phyloP scores from a whole-genome alignment of 208 protist species.

The Leishmania guyanensis region DNA sequence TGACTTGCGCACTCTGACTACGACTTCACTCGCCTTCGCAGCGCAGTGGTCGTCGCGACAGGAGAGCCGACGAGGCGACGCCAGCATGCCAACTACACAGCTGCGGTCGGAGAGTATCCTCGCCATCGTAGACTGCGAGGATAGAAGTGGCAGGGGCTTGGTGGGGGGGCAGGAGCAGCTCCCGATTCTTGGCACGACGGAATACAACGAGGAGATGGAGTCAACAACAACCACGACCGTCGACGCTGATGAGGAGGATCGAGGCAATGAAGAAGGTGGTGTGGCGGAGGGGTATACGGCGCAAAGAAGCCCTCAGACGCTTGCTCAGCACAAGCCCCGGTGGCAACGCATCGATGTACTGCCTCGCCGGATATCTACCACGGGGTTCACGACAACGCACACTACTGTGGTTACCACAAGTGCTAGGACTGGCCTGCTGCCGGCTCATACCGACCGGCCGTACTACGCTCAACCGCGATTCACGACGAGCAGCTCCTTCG shows the following conservation, averaged over 20 bases:
- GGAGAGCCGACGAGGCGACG: background rate
- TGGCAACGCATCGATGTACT: background rate
- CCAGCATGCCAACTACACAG: background rate
- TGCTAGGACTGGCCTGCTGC: background rate
- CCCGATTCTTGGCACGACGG: background rate
- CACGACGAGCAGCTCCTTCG: background rate
- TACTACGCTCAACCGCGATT: background rate
- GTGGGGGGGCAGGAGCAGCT: background rate
- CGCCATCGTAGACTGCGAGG: too few species aligned
- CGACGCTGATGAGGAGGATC: background rate
- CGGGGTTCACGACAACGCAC: slow-evolving; percentile 12
- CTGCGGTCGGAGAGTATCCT: background rate
- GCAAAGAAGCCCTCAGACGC: background rate
- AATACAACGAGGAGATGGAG: background rate
- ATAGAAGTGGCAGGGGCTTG: background rate
- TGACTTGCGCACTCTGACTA: background rate
- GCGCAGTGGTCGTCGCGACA: background rate
- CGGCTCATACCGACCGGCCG: background rate
- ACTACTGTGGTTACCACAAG: background rate
- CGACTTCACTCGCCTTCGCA: background rate
- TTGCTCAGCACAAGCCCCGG: background rate
- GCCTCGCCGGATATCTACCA: background rate
- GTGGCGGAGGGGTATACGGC: background rate
- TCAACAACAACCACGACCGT: slow-evolving; percentile 3
- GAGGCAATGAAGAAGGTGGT: background rate